Evolutionary conservation across 2,329 filamentous ascomycete genomes (phyloP).

Genomic region (Fusarium tanahbumbuense): DNA sequence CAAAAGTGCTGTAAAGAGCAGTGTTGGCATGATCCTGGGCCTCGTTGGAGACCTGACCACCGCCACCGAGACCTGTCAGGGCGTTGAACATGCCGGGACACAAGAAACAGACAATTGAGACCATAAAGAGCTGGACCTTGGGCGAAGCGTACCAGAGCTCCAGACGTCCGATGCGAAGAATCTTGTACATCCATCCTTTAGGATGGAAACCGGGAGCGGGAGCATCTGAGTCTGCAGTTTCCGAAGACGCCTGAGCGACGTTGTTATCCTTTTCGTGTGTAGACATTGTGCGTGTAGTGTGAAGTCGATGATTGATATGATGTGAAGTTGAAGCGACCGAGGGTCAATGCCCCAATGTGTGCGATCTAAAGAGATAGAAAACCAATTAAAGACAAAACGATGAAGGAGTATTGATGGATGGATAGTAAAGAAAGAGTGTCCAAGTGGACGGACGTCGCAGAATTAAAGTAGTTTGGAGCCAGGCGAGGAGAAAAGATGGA

Average conservation of each 20-base stretch:
- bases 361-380: background rate
- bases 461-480: conserved; percentile 34
- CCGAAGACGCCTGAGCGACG: conserved; percentile 32
- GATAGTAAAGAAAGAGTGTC: background rate
- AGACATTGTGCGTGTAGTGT: conserved; percentile 40
- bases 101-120: conserved; percentile 67
- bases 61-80: conserved; percentile 72
- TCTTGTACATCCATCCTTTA: conserved; percentile 75
- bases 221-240: conserved; percentile 23
- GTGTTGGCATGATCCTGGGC: conserved; percentile 73
- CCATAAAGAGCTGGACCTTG: conserved; percentile 76
- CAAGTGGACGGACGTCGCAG: conserved; percentile 10
- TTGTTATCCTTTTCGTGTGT: conserved; percentile 44
- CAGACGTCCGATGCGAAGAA: conserved; percentile 63
- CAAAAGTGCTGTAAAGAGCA: conserved; percentile 79
- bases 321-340: background rate
- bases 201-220: conserved; percentile 52
- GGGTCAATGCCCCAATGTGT: conserved; percentile 17
- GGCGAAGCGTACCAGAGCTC: conserved; percentile 80
- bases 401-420: background rate
- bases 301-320: background rate
- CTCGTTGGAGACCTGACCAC: conserved; percentile 62
- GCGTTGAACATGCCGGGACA: conserved; percentile 81
- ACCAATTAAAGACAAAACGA: conserved; percentile 5
- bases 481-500: conserved; percentile 16